phyloP scores from a whole-genome alignment of 2,329 filamentous ascomycete genomes.

The Hymenoscyphus linearis region DNA sequence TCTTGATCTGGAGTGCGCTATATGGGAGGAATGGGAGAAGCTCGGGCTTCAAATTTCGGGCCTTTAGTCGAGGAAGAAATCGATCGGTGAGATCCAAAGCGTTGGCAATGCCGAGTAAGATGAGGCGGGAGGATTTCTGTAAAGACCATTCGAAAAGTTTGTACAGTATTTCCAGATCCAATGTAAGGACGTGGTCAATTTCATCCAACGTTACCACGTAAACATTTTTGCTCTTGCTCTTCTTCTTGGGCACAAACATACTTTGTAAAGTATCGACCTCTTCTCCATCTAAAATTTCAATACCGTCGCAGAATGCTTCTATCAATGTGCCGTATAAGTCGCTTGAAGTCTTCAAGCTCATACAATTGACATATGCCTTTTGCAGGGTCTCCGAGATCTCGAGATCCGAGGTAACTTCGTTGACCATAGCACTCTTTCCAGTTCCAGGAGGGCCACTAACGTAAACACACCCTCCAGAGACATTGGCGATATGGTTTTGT shows the following conservation, averaged over 20 bases:
- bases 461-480: slow-evolving; percentile 77
- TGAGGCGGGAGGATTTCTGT: slow-evolving; percentile 69
- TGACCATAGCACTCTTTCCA: slow-evolving; percentile 91
- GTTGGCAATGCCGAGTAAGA: slow-evolving; percentile 91
- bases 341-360: slow-evolving; percentile 85
- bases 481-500: slow-evolving; percentile 52
- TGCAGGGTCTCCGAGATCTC: slow-evolving; percentile 48
- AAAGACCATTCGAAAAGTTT: slow-evolving; percentile 96
- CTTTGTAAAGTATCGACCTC: slow-evolving; percentile 63
- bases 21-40: slow-evolving; percentile 92
- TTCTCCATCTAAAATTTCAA: slow-evolving; percentile 57
- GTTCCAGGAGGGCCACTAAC: slow-evolving; percentile 94
- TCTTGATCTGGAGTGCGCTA: slow-evolving; percentile 78
- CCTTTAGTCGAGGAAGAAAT: slow-evolving; percentile 87
- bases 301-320: slow-evolving; percentile 58
- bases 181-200: slow-evolving; percentile 85
- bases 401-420: slow-evolving; percentile 65
- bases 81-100: slow-evolving; percentile 93
- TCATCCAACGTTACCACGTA: slow-evolving; percentile 91
- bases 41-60: slow-evolving; percentile 83
- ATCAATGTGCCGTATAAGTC: slow-evolving; percentile 80
- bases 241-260: slow-evolving; percentile 63
- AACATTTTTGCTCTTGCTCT: slow-evolving; percentile 46
- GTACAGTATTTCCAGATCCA: slow-evolving; percentile 86
- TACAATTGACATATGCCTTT: slow-evolving; percentile 87